Evolutionary conservation across 2,329 filamentous ascomycete genomes (phyloP).

Genomic region (Sporothrix humicola): DNA sequence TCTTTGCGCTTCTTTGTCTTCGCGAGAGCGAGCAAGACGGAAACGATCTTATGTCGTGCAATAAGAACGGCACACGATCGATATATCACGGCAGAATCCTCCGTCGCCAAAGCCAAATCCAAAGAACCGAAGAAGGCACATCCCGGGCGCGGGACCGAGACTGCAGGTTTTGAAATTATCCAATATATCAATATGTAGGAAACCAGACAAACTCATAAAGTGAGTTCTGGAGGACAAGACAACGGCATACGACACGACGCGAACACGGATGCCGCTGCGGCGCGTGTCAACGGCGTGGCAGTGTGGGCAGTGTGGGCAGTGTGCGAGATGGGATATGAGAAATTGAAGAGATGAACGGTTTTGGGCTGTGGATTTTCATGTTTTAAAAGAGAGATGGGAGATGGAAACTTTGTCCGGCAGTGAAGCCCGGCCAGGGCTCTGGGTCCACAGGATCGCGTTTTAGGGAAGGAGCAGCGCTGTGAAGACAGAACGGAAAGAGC

Average conservation of each 20-base stretch:
- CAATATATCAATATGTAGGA: slow-evolving; percentile 16
- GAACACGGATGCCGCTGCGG: slow-evolving; percentile 17
- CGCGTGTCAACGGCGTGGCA: slow-evolving; percentile 18
- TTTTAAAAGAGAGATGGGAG: not conserved
- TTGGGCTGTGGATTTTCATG: not conserved
- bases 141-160: not conserved
- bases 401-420: slow-evolving; percentile 9
- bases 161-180: slow-evolving; percentile 15
- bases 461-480: slow-evolving; percentile 17
- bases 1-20: not conserved
- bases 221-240: not conserved
- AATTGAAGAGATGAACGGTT: not conserved
- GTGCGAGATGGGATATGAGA: not conserved
- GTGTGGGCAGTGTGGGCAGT: too few species aligned
- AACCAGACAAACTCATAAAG: not conserved
- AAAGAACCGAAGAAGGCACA: not conserved
- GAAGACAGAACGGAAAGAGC: not conserved
- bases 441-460: slow-evolving; percentile 11
- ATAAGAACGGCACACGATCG: not conserved
- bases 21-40: not conserved
- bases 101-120: not conserved
- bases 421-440: not conserved
- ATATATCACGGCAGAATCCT: not conserved
- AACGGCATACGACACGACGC: slow-evolving; percentile 21
- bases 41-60: not conserved